phyloP scores from a whole-genome alignment of 2,329 filamentous ascomycete genomes.

The Neoarthrinium moseri region DNA sequence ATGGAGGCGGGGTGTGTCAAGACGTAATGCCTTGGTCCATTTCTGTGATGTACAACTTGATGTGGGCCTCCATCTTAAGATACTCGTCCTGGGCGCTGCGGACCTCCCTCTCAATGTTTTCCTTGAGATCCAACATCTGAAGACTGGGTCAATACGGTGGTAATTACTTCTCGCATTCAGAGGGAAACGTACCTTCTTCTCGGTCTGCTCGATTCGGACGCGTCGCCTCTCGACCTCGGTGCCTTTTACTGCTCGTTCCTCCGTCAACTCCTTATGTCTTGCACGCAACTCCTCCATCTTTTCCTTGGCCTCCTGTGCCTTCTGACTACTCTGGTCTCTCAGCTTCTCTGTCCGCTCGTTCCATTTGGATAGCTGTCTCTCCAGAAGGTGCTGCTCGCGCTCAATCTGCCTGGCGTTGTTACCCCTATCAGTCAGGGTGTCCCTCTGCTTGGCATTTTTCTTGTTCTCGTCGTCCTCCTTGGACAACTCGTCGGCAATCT shows the following conservation, averaged over 20 bases:
- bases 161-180: neutral
- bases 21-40: slow-evolving; percentile 81
- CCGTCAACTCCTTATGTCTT: slow-evolving; percentile 76
- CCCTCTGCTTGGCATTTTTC: slow-evolving; percentile 76
- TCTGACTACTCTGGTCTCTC: slow-evolving; percentile 75
- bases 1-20: slow-evolving; percentile 3
- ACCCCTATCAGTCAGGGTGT: slow-evolving; percentile 82
- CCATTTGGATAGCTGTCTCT: slow-evolving; percentile 82
- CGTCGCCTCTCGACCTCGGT: slow-evolving; percentile 89
- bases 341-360: slow-evolving; percentile 83
- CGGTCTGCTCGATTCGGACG: slow-evolving; percentile 95
- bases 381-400: slow-evolving; percentile 77
- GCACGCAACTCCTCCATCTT: slow-evolving; percentile 88
- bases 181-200: slow-evolving; percentile 78
- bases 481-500: slow-evolving; percentile 77
- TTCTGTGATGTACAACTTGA: slow-evolving; percentile 96
- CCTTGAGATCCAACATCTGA: slow-evolving; percentile 95
- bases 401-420: slow-evolving; percentile 93
- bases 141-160: slow-evolving; percentile 18
- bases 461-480: slow-evolving; percentile 91
- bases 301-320: slow-evolving; percentile 76
- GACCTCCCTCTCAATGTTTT: slow-evolving; percentile 94
- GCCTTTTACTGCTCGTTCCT: slow-evolving; percentile 82
- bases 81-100: slow-evolving; percentile 91
- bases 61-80: slow-evolving; percentile 95